These are phyloP conservation scores for Silene coronaria DNA, from an alignment of 179 eudicot species.

Conservation along the genomic window DNA sequence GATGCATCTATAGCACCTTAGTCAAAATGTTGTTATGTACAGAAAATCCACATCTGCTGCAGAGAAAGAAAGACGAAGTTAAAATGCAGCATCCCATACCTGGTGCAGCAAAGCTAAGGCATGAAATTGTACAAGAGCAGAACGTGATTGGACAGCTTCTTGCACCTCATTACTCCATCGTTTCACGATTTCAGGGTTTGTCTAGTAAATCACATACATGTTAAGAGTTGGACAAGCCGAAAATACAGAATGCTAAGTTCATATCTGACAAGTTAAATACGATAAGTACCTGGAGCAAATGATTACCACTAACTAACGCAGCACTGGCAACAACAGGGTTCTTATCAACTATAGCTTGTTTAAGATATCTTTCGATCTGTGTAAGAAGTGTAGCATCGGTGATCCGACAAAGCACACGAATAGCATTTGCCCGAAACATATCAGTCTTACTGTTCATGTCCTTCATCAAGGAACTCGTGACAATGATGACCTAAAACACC, in stretches of 20 bases:
- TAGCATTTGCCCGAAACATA: slow-evolving; percentile 97
- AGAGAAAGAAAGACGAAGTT: neutral
- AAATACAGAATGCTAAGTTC: neutral
- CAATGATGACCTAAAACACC: slow-evolving; percentile 66
- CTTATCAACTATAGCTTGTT: slow-evolving; percentile 95
- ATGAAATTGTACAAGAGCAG: slow-evolving; percentile 96
- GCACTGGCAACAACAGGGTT: slow-evolving; percentile 99
- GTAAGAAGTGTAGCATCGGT: slow-evolving; percentile 91
- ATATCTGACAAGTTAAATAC: neutral
- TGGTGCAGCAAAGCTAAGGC: slow-evolving; percentile 88
- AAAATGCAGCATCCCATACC: slow-evolving; percentile 34
- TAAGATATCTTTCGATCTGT: slow-evolving; percentile 91
- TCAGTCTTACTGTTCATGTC: slow-evolving; percentile 98
- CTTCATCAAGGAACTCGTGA: slow-evolving; percentile 95
- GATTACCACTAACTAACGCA: slow-evolving; percentile 91
- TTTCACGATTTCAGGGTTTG: slow-evolving; percentile 89
- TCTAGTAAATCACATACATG: slow-evolving; percentile 35
- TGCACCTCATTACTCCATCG: slow-evolving; percentile 98
- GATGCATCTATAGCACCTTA: no score
- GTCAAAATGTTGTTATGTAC: no score
- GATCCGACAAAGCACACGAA: slow-evolving; percentile 93
- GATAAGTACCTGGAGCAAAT: slow-evolving; percentile 78
- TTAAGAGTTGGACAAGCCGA: neutral
- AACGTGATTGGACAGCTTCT: slow-evolving; percentile 95
- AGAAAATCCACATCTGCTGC: neutral